phyloP scores from a whole-genome alignment of 495 filamentous ascomycete genomes.

The Neurospora sp. region DNA sequence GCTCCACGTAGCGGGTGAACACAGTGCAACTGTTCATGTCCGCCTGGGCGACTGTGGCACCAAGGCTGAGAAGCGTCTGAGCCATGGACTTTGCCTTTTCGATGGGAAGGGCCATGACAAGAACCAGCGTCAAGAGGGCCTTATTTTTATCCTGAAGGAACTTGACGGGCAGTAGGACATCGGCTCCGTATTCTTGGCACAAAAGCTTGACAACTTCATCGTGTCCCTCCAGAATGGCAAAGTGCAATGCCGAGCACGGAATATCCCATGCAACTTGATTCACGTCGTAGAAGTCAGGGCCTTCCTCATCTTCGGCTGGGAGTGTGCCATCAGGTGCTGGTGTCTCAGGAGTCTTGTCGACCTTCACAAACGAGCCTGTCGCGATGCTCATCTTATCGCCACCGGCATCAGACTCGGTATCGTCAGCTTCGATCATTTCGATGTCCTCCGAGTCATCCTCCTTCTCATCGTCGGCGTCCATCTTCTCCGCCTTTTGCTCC shows the following conservation, averaged over 20 bases:
- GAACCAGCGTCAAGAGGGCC: constrained; percentile 52
- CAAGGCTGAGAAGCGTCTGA: constrained; percentile 52
- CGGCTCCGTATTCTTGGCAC: constrained; percentile 63
- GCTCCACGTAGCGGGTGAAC: constrained; percentile 46
- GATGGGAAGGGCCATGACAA: constrained; percentile 46
- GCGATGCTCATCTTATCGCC: constrained; percentile 31
- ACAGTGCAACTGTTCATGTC: constrained; percentile 49
- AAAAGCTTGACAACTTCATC: constrained; percentile 55
- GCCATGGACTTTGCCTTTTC: constrained; percentile 52
- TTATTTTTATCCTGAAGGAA: constrained; percentile 33
- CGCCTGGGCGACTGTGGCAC: constrained; percentile 63
- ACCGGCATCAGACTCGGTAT: constrained; percentile 25
- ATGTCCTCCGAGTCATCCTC: constrained; percentile 23
- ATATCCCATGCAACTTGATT: constrained; percentile 69
- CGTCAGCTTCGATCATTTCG: constrained; percentile 31
- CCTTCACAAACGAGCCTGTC: constrained; percentile 60
- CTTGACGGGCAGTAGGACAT: constrained; percentile 62
- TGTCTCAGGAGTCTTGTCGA: constrained; percentile 33
- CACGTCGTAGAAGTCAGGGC: constrained; percentile 70
- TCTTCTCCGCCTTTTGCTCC: constrained; percentile 8
- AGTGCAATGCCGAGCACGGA: constrained; percentile 58
- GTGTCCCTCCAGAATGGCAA: constrained; percentile 65
- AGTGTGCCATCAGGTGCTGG: constrained; percentile 19
- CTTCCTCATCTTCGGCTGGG: constrained; percentile 47
- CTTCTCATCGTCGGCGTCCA: constrained; percentile 8